Conservation (phyloP, 805 yeast genomes). For the Yamadazyma laniorum region DNA sequence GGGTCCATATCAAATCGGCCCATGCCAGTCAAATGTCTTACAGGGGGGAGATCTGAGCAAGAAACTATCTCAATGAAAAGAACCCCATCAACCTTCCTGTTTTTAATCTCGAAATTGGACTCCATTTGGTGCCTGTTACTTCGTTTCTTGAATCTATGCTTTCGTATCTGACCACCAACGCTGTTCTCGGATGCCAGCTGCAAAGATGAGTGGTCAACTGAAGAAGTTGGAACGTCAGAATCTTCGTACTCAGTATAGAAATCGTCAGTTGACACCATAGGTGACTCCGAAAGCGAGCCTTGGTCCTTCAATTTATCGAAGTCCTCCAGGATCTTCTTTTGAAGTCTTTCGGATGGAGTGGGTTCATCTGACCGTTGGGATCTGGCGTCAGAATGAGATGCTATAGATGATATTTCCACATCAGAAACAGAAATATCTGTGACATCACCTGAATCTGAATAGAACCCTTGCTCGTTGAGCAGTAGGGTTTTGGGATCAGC, state of each 20-base stretch:
- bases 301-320: constrained; percentile 3
- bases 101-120: constrained; percentile 35
- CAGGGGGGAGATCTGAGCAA: constrained; percentile 77
- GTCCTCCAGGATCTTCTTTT: constrained; percentile 9
- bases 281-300: constrained; percentile 16
- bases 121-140: constrained; percentile 3
- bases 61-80: constrained; percentile 72
- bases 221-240: constrained; percentile 1
- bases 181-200: no score
- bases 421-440: constrained; percentile 25
- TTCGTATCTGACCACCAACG: background rate
- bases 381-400: constrained; percentile 5
- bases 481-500: constrained; percentile 16
- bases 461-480: constrained; percentile 43
- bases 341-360: constrained; percentile 10
- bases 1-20: constrained; percentile 92
- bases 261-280: constrained; percentile 13
- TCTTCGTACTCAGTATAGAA: constrained; percentile 4
- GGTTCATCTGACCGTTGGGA: constrained; percentile 2
- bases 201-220: background rate
- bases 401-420: constrained; percentile 22
- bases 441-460: constrained; percentile 21
- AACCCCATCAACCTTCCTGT: constrained; percentile 58
- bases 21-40: constrained; percentile 64
- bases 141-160: background rate